Conservation (phyloP, 352 stramenopile genomes). For the Phytophthora hybrid region DNA sequence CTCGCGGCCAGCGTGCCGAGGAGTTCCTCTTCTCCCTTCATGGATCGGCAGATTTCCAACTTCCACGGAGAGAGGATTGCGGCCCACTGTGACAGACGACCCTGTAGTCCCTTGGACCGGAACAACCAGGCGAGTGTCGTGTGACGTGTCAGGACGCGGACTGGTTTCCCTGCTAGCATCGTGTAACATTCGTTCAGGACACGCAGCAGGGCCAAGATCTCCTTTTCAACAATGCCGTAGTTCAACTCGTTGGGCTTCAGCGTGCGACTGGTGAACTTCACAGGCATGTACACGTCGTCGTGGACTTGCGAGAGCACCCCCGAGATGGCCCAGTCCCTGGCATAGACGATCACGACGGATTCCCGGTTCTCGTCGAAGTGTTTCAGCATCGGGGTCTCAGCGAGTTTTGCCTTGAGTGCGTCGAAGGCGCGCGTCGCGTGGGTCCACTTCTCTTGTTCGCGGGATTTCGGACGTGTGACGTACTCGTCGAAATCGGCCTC, state of each 20-base stretch:
- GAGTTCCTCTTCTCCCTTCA: slow-evolving; percentile 6
- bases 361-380: slow-evolving; percentile 21
- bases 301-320: slow-evolving; percentile 17
- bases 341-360: not conserved
- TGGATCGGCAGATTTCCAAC: slow-evolving; percentile 8
- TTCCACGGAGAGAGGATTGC: no score
- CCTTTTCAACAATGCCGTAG: no score
- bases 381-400: no score
- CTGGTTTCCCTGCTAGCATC: slow-evolving; percentile 6
- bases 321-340: slow-evolving; percentile 18
- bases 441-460: no score
- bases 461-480: no score
- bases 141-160: slow-evolving; percentile 10
- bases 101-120: not conserved
- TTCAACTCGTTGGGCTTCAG: no score
- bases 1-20: slow-evolving; percentile 1
- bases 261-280: no score
- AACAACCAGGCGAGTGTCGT: slow-evolving; percentile 1
- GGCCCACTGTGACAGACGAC: no score
- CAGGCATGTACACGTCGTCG: slow-evolving; percentile 5
- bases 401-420: no score
- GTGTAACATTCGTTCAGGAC: not conserved
- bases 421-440: no score
- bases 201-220: no score
- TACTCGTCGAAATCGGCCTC: no score